These are phyloP conservation scores for Podaxis sp. DNA, from an alignment of 768 basidiomycete species.

Conservation along the genomic window DNA sequence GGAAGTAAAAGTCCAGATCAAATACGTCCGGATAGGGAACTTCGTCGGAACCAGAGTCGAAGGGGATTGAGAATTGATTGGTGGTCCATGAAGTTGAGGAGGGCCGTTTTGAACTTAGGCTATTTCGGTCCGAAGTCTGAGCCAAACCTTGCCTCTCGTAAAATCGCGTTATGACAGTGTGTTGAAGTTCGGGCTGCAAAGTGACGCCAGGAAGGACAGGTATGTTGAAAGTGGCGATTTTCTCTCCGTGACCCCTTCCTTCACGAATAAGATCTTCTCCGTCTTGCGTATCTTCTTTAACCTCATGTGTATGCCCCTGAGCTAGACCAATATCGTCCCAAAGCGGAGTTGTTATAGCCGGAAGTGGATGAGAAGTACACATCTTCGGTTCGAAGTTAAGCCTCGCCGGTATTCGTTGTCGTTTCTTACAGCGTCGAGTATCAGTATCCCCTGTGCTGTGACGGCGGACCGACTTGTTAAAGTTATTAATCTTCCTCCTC, in stretches of 20 bases:
- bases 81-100: not conserved
- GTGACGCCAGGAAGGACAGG: not conserved
- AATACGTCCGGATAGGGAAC: constrained; percentile 10
- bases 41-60: not conserved
- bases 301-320: not conserved
- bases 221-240: not conserved
- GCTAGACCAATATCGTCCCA: not conserved
- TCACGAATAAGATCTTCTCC: not conserved
- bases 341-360: not conserved
- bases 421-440: not conserved
- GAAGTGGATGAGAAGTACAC: not conserved
- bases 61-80: not conserved
- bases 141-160: not conserved
- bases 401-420: not conserved
- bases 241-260: not conserved
- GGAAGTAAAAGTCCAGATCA: constrained; percentile 4
- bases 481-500: not conserved
- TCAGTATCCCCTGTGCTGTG: not conserved
- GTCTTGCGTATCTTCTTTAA: not conserved
- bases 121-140: not conserved
- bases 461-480: not conserved
- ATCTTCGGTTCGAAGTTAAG: not conserved
- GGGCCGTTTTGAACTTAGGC: not conserved
- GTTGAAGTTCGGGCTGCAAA: not conserved
- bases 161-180: not conserved